Percentiles rank a stretch among this genome's conserved stretches.
phyloP scores from a whole-genome alignment of 2,329 filamentous ascomycete species.

The Dactylellina leptospora region DNA sequence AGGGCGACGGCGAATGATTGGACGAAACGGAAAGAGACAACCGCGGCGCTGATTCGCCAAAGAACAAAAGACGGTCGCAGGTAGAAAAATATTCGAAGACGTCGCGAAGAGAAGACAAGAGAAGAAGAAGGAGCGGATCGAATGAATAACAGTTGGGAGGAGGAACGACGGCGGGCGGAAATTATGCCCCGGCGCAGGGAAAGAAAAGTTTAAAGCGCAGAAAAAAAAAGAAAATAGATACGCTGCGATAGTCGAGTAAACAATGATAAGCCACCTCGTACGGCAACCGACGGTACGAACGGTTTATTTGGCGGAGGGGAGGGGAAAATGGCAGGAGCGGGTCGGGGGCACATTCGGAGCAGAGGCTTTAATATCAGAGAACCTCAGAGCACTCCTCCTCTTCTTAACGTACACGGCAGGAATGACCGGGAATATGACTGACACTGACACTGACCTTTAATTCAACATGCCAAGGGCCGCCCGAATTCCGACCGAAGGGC shows the following conservation, averaged over 20 bases:
- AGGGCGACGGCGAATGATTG: slow-evolving; percentile 23
- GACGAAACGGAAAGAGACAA: neutral
- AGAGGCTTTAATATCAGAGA: no score
- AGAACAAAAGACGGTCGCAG: no score
- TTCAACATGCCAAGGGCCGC: neutral
- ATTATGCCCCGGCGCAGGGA: neutral
- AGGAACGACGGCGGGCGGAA: neutral
- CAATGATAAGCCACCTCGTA: no score
- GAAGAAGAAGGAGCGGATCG: neutral
- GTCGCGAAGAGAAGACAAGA: neutral
- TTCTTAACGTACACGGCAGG: slow-evolving; percentile 46
- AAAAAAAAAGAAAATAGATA: no score
- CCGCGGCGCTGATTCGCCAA: no score
- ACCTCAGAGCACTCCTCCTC: neutral
- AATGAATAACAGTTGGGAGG: neutral
- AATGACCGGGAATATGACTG: slow-evolving; percentile 51
- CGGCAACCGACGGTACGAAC: no score
- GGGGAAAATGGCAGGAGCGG: no score
- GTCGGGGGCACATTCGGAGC: neutral
- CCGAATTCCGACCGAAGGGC: slow-evolving; percentile 23
- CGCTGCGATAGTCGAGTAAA: no score
- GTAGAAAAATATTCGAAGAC: no score
- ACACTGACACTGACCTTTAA: slow-evolving; percentile 4
- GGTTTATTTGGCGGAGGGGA: no score
- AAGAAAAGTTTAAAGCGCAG: neutral